Conservation (phyloP, 2,329 filamentous ascomycete genomes). For the Fusarium sp. region DNA sequence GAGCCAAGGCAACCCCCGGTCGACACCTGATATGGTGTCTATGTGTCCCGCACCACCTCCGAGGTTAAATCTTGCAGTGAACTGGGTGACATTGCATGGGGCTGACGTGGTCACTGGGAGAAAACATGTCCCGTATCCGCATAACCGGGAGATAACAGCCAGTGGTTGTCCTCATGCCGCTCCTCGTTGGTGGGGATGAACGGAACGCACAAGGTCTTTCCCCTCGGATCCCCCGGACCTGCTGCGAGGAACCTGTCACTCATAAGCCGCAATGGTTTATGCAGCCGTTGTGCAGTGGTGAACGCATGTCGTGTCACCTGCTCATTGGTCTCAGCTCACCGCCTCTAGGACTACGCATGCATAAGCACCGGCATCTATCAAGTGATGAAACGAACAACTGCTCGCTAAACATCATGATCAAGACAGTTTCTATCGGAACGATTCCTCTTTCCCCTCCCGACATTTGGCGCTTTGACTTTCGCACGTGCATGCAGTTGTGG, state of each 20-base stretch:
- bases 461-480: background rate
- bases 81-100: background rate
- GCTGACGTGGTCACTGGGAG: background rate
- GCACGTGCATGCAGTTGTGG: background rate
- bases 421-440: background rate
- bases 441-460: background rate
- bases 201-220: background rate
- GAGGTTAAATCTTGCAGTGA: background rate
- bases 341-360: background rate
- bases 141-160: background rate
- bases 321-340: background rate
- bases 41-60: background rate
- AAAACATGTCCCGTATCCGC: background rate
- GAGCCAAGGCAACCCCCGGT: background rate
- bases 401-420: background rate
- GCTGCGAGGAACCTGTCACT: background rate
- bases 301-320: constrained; percentile 5
- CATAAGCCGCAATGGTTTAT: background rate
- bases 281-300: constrained; percentile 1
- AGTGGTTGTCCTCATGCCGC: background rate
- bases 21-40: background rate
- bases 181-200: background rate
- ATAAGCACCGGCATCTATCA: background rate
- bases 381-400: background rate
- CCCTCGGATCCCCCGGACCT: background rate